Conservation (phyloP, 2,329 filamentous ascomycete genomes). For the Ceratocystis harringtonii region DNA sequence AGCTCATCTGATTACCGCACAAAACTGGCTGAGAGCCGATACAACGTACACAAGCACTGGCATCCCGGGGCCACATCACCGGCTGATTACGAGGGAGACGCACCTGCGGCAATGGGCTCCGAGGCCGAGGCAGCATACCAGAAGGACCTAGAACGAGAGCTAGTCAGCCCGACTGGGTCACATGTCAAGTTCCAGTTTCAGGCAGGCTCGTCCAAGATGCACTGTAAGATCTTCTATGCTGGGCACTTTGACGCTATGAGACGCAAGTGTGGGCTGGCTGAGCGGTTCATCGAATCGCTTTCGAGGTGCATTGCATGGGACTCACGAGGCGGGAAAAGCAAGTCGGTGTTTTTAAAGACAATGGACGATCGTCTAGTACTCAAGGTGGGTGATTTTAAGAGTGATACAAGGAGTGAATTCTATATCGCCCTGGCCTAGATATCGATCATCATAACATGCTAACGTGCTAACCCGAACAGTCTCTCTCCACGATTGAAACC, state of each 20-base stretch:
- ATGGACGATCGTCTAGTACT: slow-evolving; percentile 86
- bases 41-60: slow-evolving; percentile 17
- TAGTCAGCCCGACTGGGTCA: slow-evolving; percentile 72
- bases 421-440: not conserved
- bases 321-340: slow-evolving; percentile 93
- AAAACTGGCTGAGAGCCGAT: slow-evolving; percentile 53
- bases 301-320: slow-evolving; percentile 97
- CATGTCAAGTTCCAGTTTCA: slow-evolving; percentile 94
- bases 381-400: slow-evolving; percentile 35
- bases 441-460: not conserved
- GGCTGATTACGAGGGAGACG: slow-evolving; percentile 12
- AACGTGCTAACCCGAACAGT: slow-evolving; percentile 33
- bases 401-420: no score
- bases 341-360: slow-evolving; percentile 93
- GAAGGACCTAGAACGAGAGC: slow-evolving; percentile 62
- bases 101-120: slow-evolving; percentile 9
- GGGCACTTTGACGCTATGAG: slow-evolving; percentile 94
- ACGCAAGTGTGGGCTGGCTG: slow-evolving; percentile 79
- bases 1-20: slow-evolving; percentile 74
- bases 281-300: slow-evolving; percentile 87
- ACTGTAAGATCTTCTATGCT: slow-evolving; percentile 97
- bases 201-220: slow-evolving; percentile 84
- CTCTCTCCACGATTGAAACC: slow-evolving; percentile 78
- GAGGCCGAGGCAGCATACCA: slow-evolving; percentile 36
- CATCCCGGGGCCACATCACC: not conserved